phyloP scores from a whole-genome alignment of 1,284 basidiomycete genomes.

The Papiliotrema flavescens region DNA sequence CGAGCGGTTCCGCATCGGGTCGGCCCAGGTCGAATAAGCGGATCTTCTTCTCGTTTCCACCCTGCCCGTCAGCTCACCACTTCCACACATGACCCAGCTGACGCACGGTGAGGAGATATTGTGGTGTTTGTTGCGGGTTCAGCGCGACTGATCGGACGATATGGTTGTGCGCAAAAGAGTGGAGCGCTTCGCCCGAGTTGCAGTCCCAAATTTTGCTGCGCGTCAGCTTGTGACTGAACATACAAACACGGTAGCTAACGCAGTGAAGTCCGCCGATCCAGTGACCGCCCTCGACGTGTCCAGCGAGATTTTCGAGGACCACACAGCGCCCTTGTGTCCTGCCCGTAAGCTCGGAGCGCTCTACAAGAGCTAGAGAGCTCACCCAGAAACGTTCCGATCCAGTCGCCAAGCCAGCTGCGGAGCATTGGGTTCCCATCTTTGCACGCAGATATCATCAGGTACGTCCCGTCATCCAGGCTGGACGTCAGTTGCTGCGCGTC shows the following conservation, averaged over 20 bases:
- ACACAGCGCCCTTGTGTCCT: slow-evolving; percentile 97
- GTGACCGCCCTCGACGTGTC: slow-evolving; percentile 84
- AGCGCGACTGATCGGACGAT: slow-evolving; percentile 94
- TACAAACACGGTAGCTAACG: slow-evolving; percentile 57
- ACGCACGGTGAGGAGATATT: slow-evolving; percentile 48
- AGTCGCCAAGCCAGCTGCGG: slow-evolving; percentile 94
- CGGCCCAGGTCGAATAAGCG: slow-evolving; percentile 85
- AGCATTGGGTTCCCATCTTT: slow-evolving; percentile 97
- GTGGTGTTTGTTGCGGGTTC: slow-evolving; percentile 44
- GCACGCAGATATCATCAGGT: slow-evolving; percentile 86
- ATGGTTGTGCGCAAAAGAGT: slow-evolving; percentile 95
- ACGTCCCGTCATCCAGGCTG: slow-evolving; percentile 67
- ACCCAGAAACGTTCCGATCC: slow-evolving; percentile 95
- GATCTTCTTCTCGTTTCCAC: slow-evolving; percentile 96
- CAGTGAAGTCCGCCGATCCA: slow-evolving; percentile 95
- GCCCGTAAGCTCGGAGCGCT: neutral
- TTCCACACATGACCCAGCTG: neutral
- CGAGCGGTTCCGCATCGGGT: slow-evolving; percentile 77
- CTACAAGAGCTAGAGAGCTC: slow-evolving; percentile 8
- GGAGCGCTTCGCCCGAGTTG: slow-evolving; percentile 75
- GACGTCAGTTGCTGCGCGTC: slow-evolving; percentile 39
- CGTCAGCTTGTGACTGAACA: slow-evolving; percentile 2
- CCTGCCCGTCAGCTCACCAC: slow-evolving; percentile 52
- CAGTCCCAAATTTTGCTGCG: slow-evolving; percentile 96
- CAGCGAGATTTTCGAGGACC: slow-evolving; percentile 89